A percentile compares a stretch with the other conserved stretches of the same genome.
Evolutionary conservation across 1,284 basidiomycete genomes (phyloP).

Genomic region (Termitomyces sp.): DNA sequence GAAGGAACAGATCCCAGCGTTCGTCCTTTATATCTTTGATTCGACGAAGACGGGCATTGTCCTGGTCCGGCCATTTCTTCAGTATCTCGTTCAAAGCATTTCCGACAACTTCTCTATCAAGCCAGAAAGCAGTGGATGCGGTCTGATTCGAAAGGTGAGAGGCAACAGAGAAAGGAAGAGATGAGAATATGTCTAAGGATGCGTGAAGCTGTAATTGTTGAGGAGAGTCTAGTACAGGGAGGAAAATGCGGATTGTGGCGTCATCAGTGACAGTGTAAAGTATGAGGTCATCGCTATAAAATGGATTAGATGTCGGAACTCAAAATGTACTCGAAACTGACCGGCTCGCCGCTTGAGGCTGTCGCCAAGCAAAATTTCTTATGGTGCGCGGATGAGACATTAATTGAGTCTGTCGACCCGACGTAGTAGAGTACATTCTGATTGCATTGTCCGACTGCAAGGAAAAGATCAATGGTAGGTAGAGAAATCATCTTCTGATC

Average conservation of each 20-base stretch:
- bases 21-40: conserved; percentile 60
- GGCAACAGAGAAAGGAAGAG: conserved; percentile 38
- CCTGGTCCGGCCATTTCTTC: conserved; percentile 28
- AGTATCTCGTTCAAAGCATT: conserved; percentile 41
- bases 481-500: background rate
- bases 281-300: conserved; percentile 63
- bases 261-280: conserved; percentile 76
- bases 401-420: conserved; percentile 59
- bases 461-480: background rate
- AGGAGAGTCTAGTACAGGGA: conserved; percentile 84
- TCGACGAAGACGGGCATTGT: conserved; percentile 41
- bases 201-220: conserved; percentile 81
- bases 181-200: conserved; percentile 60
- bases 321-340: conserved; percentile 32
- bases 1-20: conserved; percentile 75
- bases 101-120: conserved; percentile 56
- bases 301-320: conserved; percentile 3
- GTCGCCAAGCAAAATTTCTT: conserved; percentile 63
- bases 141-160: conserved; percentile 26
- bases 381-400: conserved; percentile 67
- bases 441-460: conserved; percentile 52
- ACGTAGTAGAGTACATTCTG: conserved; percentile 66
- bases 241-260: conserved; percentile 75
- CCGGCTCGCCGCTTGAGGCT: conserved; percentile 61
- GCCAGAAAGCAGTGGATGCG: conserved; percentile 56